phyloP scores from a whole-genome alignment of 441 rosid genomes.

The Hura crepitans region DNA sequence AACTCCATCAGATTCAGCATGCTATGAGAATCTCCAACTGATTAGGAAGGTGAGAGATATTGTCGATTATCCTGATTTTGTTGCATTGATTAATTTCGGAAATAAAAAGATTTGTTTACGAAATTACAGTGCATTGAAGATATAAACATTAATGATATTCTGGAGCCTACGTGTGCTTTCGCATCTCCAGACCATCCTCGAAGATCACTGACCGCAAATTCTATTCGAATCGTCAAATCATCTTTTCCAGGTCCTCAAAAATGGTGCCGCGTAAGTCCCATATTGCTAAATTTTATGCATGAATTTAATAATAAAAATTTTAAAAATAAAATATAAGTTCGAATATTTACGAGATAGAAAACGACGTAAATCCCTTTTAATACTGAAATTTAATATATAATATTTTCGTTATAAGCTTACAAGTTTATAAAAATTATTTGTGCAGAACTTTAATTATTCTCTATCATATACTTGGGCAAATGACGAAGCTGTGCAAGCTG shows the following conservation, averaged over 20 bases:
- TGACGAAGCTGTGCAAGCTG: constrained; percentile 27
- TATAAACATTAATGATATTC: constrained; percentile 27
- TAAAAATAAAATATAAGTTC: too few relatives aligned
- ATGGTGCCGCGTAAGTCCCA: constrained; percentile 34
- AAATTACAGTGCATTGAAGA: constrained; percentile 25
- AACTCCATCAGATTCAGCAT: constrained; percentile 19
- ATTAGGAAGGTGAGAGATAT: constrained; percentile 17
- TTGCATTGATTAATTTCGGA: too few relatives aligned
- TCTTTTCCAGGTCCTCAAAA: constrained; percentile 26
- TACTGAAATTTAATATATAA: background rate
- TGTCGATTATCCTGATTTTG: background rate
- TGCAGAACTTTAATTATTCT: constrained; percentile 35
- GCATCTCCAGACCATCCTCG: constrained; percentile 26
- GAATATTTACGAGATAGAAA: too few relatives aligned
- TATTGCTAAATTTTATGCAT: background rate
- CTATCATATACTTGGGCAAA: constrained; percentile 33
- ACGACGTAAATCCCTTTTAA: too few relatives aligned
- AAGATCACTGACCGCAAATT: constrained; percentile 25
- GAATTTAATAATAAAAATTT: too few relatives aligned
- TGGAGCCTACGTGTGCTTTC: constrained; percentile 31
- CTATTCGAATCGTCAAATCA: constrained; percentile 18
- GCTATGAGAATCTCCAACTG: constrained; percentile 25
- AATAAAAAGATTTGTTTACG: too few relatives aligned
- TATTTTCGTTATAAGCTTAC: background rate
- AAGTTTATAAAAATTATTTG: background rate